Evolutionary conservation across 208 protist species (phyloP).

Genomic region (Wallacemonas sp.): DNA sequence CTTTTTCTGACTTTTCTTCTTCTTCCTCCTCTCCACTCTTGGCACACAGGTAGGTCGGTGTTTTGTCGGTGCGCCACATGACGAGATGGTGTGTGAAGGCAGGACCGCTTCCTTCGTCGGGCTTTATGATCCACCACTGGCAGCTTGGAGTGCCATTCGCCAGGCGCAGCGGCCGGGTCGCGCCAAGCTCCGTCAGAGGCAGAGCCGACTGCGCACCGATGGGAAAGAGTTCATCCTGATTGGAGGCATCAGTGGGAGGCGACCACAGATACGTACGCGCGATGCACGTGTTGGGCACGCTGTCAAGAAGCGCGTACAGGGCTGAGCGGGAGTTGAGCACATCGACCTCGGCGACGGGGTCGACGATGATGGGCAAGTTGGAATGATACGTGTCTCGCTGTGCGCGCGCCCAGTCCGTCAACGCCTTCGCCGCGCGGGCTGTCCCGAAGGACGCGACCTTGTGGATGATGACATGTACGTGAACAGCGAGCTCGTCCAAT

Average conservation of each 20-base stretch:
- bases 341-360: conserved; percentile 51
- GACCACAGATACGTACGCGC: conserved; percentile 63
- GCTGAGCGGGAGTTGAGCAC: conserved; percentile 52
- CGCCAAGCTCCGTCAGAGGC: conserved; percentile 7
- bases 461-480: conserved; percentile 78
- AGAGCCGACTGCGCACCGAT: conserved; percentile 30
- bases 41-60: not conserved
- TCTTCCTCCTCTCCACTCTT: not conserved
- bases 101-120: conserved; percentile 72
- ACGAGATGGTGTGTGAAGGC: conserved; percentile 78
- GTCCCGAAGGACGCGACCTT: conserved; percentile 70
- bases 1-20: not conserved
- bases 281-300: conserved; percentile 25
- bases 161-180: not conserved
- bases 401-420: conserved; percentile 38
- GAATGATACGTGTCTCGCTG: conserved; percentile 12
- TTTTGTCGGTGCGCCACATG: conserved; percentile 39
- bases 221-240: not conserved
- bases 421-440: conserved; percentile 32
- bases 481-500: conserved; percentile 3
- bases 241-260: not conserved
- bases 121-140: conserved; percentile 80
- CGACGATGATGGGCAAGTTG: conserved; percentile 53
- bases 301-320: conserved; percentile 51
- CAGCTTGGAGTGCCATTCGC: conserved; percentile 18